A percentile compares a stretch with the other conserved stretches of the same genome.
These are phyloP conservation scores for Saturnispora galanensis DNA, from an alignment of 805 yeast genomes.

Conservation along the genomic window DNA sequence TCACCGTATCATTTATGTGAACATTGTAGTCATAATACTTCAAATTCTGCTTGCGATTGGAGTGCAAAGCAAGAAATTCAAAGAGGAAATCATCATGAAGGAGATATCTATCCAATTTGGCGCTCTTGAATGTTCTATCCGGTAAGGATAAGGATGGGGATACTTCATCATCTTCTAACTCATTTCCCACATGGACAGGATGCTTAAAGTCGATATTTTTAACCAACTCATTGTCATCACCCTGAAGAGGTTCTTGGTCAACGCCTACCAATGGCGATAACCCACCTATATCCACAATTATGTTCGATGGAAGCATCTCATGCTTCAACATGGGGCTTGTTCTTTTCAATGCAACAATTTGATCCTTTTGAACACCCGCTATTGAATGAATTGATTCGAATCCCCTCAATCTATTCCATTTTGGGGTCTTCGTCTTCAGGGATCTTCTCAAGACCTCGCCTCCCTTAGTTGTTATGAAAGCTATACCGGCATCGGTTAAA, in stretches of 20 bases:
- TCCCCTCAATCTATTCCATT: slow-evolving; percentile 26
- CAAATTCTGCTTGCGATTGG: background rate
- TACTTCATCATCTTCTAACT: background rate
- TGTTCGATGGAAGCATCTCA: slow-evolving; percentile 35
- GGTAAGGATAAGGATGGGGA: background rate
- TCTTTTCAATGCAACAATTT: slow-evolving; percentile 57
- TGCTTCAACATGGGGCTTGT: slow-evolving; percentile 53
- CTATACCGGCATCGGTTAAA: slow-evolving; percentile 29
- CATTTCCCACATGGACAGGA: background rate
- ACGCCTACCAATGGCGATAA: slow-evolving; percentile 39
- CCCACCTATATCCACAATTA: slow-evolving; percentile 43
- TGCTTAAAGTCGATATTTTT: background rate
- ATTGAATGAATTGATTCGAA: slow-evolving; percentile 2
- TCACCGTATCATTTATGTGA: background rate
- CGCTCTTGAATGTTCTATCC: background rate
- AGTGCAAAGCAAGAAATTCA: slow-evolving; percentile 3
- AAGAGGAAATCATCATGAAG: slow-evolving; percentile 1
- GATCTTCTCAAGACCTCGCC: slow-evolving; percentile 54
- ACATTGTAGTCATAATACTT: slow-evolving; percentile 12
- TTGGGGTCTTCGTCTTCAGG: slow-evolving; percentile 13
- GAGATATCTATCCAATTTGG: background rate
- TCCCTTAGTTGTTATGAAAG: slow-evolving; percentile 50
- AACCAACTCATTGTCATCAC: background rate
- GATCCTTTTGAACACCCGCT: slow-evolving; percentile 31
- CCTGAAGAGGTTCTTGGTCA: slow-evolving; percentile 1